Conservation (phyloP, 2,329 filamentous ascomycete species). For the Cladosporium colombiae region DNA sequence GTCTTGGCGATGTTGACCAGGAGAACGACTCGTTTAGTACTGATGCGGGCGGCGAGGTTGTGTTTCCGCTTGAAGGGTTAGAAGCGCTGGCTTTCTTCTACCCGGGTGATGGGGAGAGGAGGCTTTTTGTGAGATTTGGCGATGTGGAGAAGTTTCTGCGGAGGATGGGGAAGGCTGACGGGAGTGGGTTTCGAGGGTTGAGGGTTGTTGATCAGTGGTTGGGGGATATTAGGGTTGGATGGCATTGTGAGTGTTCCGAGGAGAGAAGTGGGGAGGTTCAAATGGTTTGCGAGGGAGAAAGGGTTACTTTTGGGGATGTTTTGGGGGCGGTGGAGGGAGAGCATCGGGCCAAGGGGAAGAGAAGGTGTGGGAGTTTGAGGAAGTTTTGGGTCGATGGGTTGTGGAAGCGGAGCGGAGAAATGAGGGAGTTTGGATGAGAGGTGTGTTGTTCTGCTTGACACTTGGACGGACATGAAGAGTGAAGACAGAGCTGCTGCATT, state of each 20-base stretch:
- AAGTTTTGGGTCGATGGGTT: constrained; percentile 17
- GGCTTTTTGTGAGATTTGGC: background rate
- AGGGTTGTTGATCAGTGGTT: background rate
- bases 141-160: background rate
- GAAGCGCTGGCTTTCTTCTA: constrained; percentile 8
- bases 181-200: background rate
- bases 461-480: background rate
- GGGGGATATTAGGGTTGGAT: background rate
- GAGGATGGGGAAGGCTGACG: background rate
- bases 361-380: background rate
- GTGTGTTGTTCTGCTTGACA: background rate
- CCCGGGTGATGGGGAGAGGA: constrained; percentile 4
- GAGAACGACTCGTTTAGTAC: background rate
- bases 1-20: background rate
- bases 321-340: background rate
- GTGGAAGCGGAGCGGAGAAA: background rate
- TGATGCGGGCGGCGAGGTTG: constrained; percentile 1
- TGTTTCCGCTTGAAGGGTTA: background rate
- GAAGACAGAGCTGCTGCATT: background rate
- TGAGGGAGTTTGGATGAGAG: background rate
- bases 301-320: background rate
- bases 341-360: background rate
- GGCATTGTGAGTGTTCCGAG: constrained; percentile 13
- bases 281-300: background rate
- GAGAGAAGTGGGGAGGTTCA: background rate